These are phyloP conservation scores for Chlamydomonas eustigma DNA, from an alignment of 139 green algal species.

Conservation along the genomic window DNA sequence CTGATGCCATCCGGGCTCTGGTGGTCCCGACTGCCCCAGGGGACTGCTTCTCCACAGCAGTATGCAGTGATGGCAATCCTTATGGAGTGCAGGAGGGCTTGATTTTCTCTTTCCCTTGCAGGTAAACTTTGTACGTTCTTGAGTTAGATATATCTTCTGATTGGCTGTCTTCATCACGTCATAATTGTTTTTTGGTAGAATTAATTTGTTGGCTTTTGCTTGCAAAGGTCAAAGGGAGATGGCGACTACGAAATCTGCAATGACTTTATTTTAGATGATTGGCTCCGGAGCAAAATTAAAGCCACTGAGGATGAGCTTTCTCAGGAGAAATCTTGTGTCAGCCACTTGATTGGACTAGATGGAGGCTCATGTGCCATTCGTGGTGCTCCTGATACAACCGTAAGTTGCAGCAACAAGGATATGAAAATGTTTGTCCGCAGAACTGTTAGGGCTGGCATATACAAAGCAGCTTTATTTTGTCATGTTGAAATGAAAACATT, in stretches of 20 bases:
- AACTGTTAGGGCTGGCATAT: too few relatives aligned
- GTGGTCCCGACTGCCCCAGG: slow-evolving; percentile 72
- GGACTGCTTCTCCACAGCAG: slow-evolving; percentile 86
- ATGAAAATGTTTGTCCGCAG: too few relatives aligned
- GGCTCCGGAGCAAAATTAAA: slow-evolving; percentile 63
- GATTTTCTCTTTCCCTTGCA: slow-evolving; percentile 84
- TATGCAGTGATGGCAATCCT: slow-evolving; percentile 81
- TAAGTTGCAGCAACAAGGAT: too few relatives aligned
- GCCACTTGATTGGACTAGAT: slow-evolving; percentile 64
- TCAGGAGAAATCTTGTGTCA: slow-evolving; percentile 83
- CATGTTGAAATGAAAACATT: too few relatives aligned
- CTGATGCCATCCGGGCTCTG: slow-evolving; percentile 77
- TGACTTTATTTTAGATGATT: slow-evolving; percentile 83
- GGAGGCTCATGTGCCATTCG: slow-evolving; percentile 61
- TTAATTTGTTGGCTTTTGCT: background rate
- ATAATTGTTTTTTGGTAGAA: background rate
- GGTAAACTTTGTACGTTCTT: slow-evolving; percentile 33
- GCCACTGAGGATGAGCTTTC: slow-evolving; percentile 74
- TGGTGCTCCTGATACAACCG: slow-evolving; percentile 67
- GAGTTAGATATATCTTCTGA: too few relatives aligned
- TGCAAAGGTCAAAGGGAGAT: slow-evolving; percentile 66
- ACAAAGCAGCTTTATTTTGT: too few relatives aligned
- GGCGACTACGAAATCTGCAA: slow-evolving; percentile 83
- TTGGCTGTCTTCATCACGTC: background rate
- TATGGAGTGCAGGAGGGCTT: slow-evolving; percentile 85